These are phyloP conservation scores for Arabidopsis hybrid DNA, from an alignment of 441 rosid genomes.

Conservation along the genomic window DNA sequence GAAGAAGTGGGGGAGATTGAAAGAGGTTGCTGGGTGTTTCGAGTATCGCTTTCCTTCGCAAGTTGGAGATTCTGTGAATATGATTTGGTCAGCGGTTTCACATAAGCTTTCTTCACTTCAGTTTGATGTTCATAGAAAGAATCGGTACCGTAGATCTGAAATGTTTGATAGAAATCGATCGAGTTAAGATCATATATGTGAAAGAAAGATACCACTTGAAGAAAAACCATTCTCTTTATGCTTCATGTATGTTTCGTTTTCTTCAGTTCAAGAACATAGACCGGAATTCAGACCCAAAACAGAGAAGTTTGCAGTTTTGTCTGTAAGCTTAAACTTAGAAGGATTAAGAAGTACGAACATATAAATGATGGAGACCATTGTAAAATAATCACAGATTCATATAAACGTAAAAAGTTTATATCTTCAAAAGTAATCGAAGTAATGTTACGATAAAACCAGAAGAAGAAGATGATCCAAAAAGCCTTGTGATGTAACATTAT, in stretches of 20 bases:
- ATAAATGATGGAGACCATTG: constrained; percentile 1
- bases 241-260: constrained; percentile 9
- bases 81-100: constrained; percentile 74
- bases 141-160: constrained; percentile 56
- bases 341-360: background rate
- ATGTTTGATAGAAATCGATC: constrained; percentile 21
- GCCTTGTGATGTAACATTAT: constrained; percentile 34
- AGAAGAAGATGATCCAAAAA: constrained; percentile 26
- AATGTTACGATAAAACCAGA: constrained; percentile 21
- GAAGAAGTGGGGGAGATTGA: constrained; percentile 70
- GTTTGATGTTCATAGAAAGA: constrained; percentile 53
- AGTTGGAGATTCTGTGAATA: constrained; percentile 71
- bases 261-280: background rate
- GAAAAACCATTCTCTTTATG: constrained; percentile 41
- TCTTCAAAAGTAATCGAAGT: constrained; percentile 20
- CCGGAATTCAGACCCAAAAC: background rate
- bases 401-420: constrained; percentile 23
- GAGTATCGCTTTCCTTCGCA: constrained; percentile 71
- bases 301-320: background rate
- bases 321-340: background rate
- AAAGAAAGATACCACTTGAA: constrained; percentile 14
- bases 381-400: constrained; percentile 37
- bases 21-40: constrained; percentile 54
- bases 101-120: constrained; percentile 54
- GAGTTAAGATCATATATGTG: constrained; percentile 10